A percentile compares a stretch with the other conserved stretches of the same genome.
These are phyloP conservation scores for Globisporangium canariense DNA, from an alignment of 352 stramenopile genomes.

Conservation along the genomic window DNA sequence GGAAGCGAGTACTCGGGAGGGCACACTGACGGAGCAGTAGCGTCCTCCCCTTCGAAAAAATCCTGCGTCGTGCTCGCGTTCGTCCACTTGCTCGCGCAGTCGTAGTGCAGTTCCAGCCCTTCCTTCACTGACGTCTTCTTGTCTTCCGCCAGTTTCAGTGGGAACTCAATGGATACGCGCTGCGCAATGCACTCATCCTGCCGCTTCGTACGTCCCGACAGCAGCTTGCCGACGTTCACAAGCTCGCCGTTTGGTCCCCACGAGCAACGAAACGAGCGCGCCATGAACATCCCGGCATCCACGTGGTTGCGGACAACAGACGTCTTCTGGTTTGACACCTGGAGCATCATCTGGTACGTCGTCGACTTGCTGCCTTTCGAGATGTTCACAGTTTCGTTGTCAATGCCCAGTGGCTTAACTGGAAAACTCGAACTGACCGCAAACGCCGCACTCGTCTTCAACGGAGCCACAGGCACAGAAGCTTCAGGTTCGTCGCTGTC, in stretches of 20 bases:
- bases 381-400: constrained; percentile 25
- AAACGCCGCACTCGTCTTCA: constrained; percentile 37
- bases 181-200: constrained; percentile 21
- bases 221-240: constrained; percentile 53
- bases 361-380: constrained; percentile 40
- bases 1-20: constrained; percentile 46
- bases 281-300: constrained; percentile 71
- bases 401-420: constrained; percentile 38
- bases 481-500: constrained; percentile 21
- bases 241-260: constrained; percentile 78
- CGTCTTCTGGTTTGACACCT: constrained; percentile 32
- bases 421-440: constrained; percentile 24
- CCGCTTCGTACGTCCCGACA: constrained; percentile 23
- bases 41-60: constrained; percentile 26
- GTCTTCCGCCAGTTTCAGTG: constrained; percentile 30
- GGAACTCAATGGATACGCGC: constrained; percentile 52
- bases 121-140: constrained; percentile 45
- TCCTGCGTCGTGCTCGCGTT: constrained; percentile 10
- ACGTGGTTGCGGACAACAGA: constrained; percentile 45
- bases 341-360: constrained; percentile 69
- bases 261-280: constrained; percentile 76
- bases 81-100: constrained; percentile 30
- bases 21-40: constrained; percentile 18
- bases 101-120: constrained; percentile 57
- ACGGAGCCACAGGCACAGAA: not conserved